These are phyloP conservation scores for Thalassiosira delicatula DNA, from an alignment of 352 stramenopile genomes.

Conservation along the genomic window DNA sequence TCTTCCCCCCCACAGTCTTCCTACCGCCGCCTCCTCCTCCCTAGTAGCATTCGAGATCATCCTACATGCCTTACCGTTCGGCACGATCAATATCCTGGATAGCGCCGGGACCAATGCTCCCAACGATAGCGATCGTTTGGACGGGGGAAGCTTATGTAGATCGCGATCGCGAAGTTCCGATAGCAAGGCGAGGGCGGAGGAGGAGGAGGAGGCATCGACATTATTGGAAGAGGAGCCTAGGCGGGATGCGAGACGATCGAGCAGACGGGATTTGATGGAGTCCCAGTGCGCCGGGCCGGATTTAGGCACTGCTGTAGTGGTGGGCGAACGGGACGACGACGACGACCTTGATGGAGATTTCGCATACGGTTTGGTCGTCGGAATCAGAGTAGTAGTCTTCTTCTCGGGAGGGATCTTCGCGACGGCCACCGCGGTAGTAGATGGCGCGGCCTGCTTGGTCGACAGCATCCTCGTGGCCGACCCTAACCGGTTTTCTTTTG, in stretches of 20 bases:
- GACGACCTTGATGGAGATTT: too few relatives aligned
- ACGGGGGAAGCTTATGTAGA: neutral
- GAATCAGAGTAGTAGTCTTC: too few relatives aligned
- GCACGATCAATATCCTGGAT: constrained; percentile 23
- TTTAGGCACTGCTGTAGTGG: too few relatives aligned
- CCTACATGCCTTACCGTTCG: constrained; percentile 19
- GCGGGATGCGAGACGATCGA: too few relatives aligned
- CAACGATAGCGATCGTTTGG: constrained; percentile 16
- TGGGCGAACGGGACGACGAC: too few relatives aligned
- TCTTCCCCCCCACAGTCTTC: constrained; percentile 5
- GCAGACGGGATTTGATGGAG: constrained; percentile 29
- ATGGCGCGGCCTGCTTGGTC: too few relatives aligned
- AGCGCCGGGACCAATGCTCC: constrained; percentile 35
- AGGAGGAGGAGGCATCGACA: constrained; percentile 6
- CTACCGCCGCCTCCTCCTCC: neutral
- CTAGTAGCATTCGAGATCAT: constrained; percentile 14
- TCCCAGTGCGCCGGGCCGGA: constrained; percentile 23
- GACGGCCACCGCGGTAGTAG: too few relatives aligned
- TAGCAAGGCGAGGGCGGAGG: neutral
- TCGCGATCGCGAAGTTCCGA: constrained; percentile 16
- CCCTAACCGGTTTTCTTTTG: too few relatives aligned
- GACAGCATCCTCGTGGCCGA: too few relatives aligned
- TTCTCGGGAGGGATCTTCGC: too few relatives aligned
- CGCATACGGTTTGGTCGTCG: too few relatives aligned
- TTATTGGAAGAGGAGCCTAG: too few relatives aligned